Conservation (phyloP, 345 rosid species). For the Anacardium occidentale region DNA sequence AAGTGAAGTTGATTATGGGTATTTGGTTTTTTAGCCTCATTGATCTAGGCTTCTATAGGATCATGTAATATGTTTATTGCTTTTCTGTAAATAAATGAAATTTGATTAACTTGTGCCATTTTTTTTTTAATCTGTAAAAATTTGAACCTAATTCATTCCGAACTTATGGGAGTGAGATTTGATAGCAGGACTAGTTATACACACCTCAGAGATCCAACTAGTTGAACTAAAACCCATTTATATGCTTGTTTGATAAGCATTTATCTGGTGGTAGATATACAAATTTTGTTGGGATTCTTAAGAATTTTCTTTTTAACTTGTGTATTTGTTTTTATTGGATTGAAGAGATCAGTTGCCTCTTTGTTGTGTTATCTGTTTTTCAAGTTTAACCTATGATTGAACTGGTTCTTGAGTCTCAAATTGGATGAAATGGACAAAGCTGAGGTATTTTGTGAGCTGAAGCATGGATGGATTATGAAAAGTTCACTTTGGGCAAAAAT, state of each 20-base stretch:
- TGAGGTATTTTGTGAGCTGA: not conserved
- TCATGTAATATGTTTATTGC: not conserved
- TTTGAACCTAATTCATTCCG: too few relatives aligned
- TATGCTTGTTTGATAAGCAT: too few relatives aligned
- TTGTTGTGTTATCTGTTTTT: not conserved
- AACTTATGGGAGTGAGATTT: too few relatives aligned
- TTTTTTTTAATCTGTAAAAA: too few relatives aligned
- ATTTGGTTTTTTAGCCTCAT: not conserved
- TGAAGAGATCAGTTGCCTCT: not conserved
- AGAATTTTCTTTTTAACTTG: too few relatives aligned
- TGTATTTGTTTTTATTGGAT: not conserved
- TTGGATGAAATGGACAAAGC: not conserved
- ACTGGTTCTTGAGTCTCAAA: not conserved
- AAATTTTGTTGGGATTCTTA: too few relatives aligned
- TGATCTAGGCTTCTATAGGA: not conserved
- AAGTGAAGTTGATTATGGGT: not conserved
- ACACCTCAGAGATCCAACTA: too few relatives aligned
- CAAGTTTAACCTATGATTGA: not conserved
- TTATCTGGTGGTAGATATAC: too few relatives aligned
- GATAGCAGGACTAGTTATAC: too few relatives aligned
- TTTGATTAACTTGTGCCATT: too few relatives aligned
- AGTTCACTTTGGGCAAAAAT: not conserved
- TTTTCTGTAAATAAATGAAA: too few relatives aligned
- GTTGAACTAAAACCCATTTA: too few relatives aligned
- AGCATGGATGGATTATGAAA: not conserved